Evolutionary conservation across 2,329 filamentous ascomycete genomes (phyloP).

Genomic region (Leptographium galeiforme): DNA sequence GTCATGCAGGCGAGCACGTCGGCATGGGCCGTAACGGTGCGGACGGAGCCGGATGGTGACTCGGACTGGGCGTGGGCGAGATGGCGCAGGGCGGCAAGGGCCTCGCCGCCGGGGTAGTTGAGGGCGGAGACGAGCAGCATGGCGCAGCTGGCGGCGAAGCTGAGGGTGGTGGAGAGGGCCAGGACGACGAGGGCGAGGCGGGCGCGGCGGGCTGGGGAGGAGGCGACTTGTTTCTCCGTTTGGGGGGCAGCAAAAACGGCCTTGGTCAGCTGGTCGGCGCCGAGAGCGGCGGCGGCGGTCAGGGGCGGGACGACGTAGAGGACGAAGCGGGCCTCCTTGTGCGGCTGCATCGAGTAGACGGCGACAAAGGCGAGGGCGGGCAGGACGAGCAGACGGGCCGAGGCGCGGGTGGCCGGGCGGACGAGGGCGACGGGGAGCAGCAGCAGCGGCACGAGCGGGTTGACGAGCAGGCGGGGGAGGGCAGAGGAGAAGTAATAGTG

Average conservation of each 20-base stretch:
- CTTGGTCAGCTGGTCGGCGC: constrained; percentile 55
- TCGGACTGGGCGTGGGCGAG: constrained; percentile 20
- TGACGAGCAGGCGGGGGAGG: constrained; percentile 70
- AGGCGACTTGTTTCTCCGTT: not conserved
- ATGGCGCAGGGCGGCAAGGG: constrained; percentile 42
- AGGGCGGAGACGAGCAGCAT: constrained; percentile 71
- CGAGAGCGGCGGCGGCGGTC: constrained; percentile 63
- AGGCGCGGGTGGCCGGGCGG: constrained; percentile 29
- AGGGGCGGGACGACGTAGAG: constrained; percentile 75
- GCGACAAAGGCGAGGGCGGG: constrained; percentile 61
- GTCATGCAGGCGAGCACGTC: constrained; percentile 60
- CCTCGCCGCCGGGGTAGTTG: constrained; percentile 88
- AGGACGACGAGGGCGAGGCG: constrained; percentile 40
- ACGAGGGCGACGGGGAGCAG: constrained; percentile 40
- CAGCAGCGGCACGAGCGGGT: constrained; percentile 43
- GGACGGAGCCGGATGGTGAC: constrained; percentile 12
- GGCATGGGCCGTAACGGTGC: constrained; percentile 38
- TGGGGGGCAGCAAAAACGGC: constrained; percentile 27
- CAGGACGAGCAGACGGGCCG: constrained; percentile 37
- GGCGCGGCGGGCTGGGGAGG: constrained; percentile 26
- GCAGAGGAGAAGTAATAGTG: constrained; percentile 76
- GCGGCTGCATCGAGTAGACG: constrained; percentile 77
- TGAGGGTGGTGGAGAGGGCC: constrained; percentile 43
- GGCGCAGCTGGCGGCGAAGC: constrained; percentile 45
- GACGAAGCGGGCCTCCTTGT: constrained; percentile 94